Conservation (phyloP, 2,329 filamentous ascomycete species). For the Ceratocystis lukuohia region DNA sequence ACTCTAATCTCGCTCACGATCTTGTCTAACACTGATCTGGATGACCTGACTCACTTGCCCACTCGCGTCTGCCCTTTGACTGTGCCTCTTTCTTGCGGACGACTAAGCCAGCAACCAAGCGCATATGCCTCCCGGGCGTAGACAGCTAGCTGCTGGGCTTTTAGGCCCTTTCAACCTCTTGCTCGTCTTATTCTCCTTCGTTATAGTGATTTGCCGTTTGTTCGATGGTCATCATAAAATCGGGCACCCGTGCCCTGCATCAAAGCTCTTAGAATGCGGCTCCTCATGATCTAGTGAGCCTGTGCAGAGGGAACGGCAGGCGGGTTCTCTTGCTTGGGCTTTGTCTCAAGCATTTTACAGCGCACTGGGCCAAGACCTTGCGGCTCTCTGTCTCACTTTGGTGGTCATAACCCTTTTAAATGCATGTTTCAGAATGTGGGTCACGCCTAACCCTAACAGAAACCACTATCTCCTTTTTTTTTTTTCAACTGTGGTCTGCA, state of each 20-base stretch:
- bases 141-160: neutral
- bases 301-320: neutral
- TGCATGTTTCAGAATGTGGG: neutral
- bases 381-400: neutral
- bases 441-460: neutral
- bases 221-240: conserved; percentile 1
- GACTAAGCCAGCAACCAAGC: neutral
- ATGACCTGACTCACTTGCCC: neutral
- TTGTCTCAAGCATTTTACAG: neutral
- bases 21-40: neutral
- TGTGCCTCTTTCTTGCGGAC: neutral
- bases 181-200: neutral
- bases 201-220: neutral
- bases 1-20: conserved; percentile 2
- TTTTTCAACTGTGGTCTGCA: neutral
- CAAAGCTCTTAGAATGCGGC: neutral
- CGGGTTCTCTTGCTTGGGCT: neutral
- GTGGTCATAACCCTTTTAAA: neutral
- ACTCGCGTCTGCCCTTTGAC: neutral
- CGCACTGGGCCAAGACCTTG: neutral
- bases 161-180: neutral
- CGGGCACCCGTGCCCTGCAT: neutral
- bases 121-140: neutral
- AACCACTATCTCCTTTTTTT: neutral
- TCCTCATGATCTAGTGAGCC: neutral